phyloP scores from a whole-genome alignment of 257 asterid species.

The Gentiana straminea region DNA sequence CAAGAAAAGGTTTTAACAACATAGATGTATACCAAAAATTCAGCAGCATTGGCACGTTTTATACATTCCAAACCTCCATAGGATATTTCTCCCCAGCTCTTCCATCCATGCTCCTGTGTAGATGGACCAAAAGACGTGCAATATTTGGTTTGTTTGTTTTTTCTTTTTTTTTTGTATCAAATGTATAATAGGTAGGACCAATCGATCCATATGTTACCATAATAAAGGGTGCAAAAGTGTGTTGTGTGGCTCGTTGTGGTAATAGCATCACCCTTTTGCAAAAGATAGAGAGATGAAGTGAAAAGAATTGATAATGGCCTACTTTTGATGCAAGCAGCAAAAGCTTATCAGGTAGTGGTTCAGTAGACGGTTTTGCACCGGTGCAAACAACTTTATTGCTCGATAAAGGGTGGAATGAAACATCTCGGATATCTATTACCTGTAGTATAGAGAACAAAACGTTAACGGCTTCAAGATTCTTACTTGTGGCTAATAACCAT shows the following conservation, averaged over 20 bases:
- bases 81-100: constrained; percentile 99
- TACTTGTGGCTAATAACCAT: constrained; percentile 4
- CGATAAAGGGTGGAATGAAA: constrained; percentile 62
- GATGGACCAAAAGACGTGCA: background rate
- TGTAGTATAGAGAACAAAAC: constrained; percentile 19
- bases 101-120: constrained; percentile 77
- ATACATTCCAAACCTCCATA: constrained; percentile 72
- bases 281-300: too few relatives aligned
- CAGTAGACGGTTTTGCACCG: constrained; percentile 77
- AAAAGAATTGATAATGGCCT: constrained; percentile 2
- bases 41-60: constrained; percentile 90
- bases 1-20: background rate
- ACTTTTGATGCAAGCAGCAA: constrained; percentile 80
- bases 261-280: background rate
- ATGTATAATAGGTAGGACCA: too few relatives aligned
- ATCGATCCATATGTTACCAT: too few relatives aligned
- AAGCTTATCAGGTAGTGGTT: constrained; percentile 43
- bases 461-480: constrained; percentile 9
- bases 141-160: too few relatives aligned
- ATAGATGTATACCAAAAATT: constrained; percentile 52
- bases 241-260: too few relatives aligned
- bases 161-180: too few relatives aligned
- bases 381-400: constrained; percentile 62
- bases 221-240: too few relatives aligned
- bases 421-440: constrained; percentile 72